Evolutionary conservation across 2,329 filamentous ascomycete species (phyloP).

Genomic region (Aureobasidium sp.): DNA sequence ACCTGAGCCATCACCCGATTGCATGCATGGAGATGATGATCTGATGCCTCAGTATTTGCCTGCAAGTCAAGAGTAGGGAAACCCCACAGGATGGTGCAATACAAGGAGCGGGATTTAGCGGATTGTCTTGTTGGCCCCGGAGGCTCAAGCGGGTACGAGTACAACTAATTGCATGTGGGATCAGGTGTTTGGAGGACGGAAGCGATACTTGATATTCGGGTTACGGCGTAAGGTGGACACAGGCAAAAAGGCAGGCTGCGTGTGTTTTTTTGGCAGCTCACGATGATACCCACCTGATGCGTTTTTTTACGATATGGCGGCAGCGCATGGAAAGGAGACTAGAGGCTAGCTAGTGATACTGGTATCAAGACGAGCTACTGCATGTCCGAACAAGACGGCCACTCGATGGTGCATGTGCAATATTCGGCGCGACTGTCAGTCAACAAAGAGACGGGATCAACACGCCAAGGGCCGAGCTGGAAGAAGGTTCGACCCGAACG

Average conservation of each 20-base stretch:
- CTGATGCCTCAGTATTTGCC: not conserved
- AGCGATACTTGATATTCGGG: not conserved
- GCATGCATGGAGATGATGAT: not conserved
- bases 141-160: not conserved
- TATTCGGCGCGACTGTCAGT: not conserved
- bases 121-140: not conserved
- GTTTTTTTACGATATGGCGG: not conserved
- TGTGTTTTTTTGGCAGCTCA: not conserved
- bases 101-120: constrained; percentile 2
- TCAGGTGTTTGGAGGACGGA: not conserved
- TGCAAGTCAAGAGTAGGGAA: not conserved
- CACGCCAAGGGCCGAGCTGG: not conserved
- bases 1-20: constrained; percentile 4
- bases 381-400: not conserved
- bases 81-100: not conserved
- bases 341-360: not conserved
- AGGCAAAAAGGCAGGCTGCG: not conserved
- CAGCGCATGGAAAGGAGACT: not conserved
- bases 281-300: not conserved
- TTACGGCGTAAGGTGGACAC: not conserved
- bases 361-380: not conserved
- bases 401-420: not conserved
- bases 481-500: not conserved
- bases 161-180: constrained; percentile 3
- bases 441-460: not conserved